Evolutionary conservation across 192 early-diverging fungal genomes (phyloP), one percentile per base, ranked within the genome.

Genomic region (Fimicolochytrium jonesii): DNA sequence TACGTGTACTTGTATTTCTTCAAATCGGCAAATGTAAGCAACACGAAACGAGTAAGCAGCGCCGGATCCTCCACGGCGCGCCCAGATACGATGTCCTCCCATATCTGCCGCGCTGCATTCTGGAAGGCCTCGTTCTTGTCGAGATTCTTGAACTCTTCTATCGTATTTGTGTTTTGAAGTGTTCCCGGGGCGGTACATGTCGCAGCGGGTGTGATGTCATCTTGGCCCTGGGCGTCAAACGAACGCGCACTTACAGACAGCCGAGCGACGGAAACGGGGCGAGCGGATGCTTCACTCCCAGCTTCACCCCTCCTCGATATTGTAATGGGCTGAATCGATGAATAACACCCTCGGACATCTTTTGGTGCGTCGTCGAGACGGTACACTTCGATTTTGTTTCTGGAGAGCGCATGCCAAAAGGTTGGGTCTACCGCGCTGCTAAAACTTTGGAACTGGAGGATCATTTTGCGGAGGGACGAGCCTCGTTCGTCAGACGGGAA

Each of bases 1-100:
- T 93, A 95, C 68, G 87, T 90, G 67, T 91, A 98, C 62, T 82
- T 87, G 80, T 91, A 96, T 69, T 91, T 91, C 67, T 99, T 99
- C 55, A 99, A 66, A 70, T 99, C 94, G 0, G 94, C 92, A 77
- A 93, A 97, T n/a, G 94, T 88, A 15, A 97, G 45, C 28, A 95
- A 65, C 11, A 88, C 52, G 66, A 97, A 96, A 13, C 71, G 77
- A 48, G 78, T 80, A 32, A 99, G 75, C 9, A 88, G 65, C 26
- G 61, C 62, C 0, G 95, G 94, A 26, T 81, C 31, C 29, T 59
- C 25, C 0, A 88, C 64, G 0, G 88, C 88, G 13, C 68, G 64
- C 5, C 93, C 90, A 46, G 80, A 81, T 6, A 43, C 60, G 9
- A 95, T 91, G 29, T 75, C 87, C 1, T 78, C 69, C 83, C 89